phyloP scores from a whole-genome alignment of 2,329 filamentous ascomycete species.

The Sclerotinia nivalis region DNA sequence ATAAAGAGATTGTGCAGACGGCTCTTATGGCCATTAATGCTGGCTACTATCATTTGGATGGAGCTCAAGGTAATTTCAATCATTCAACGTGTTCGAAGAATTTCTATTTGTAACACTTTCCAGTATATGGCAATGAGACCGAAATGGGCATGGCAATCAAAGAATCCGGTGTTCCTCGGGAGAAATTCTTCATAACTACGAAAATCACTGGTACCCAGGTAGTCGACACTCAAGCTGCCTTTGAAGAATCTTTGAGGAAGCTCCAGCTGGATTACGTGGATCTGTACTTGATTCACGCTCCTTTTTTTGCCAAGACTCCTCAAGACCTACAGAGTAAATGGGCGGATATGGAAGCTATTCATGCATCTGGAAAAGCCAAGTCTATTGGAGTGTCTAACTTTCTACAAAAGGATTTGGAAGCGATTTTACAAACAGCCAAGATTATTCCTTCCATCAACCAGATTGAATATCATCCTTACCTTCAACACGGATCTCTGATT shows the following conservation, averaged over 20 bases:
- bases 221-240: constrained; percentile 48
- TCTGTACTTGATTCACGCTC: constrained; percentile 65
- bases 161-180: constrained; percentile 62
- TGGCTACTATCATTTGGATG: constrained; percentile 74
- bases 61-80: constrained; percentile 60
- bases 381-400: constrained; percentile 83
- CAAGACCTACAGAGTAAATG: constrained; percentile 59
- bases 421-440: constrained; percentile 58
- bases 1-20: constrained; percentile 54
- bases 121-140: constrained; percentile 64
- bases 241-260: constrained; percentile 57
- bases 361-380: constrained; percentile 62
- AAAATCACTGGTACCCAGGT: constrained; percentile 50
- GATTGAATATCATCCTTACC: constrained; percentile 78
- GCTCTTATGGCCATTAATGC: constrained; percentile 63
- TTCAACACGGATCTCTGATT: constrained; percentile 63
- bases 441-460: constrained; percentile 72
- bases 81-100: not conserved
- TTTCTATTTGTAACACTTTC: not conserved
- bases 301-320: constrained; percentile 52
- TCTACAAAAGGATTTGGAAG: constrained; percentile 55
- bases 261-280: constrained; percentile 72
- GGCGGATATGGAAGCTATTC: constrained; percentile 65
- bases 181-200: constrained; percentile 68
- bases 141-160: constrained; percentile 74